These are phyloP conservation scores for Epichloe scottii DNA, from an alignment of 2,329 filamentous ascomycete genomes.

Conservation along the genomic window DNA sequence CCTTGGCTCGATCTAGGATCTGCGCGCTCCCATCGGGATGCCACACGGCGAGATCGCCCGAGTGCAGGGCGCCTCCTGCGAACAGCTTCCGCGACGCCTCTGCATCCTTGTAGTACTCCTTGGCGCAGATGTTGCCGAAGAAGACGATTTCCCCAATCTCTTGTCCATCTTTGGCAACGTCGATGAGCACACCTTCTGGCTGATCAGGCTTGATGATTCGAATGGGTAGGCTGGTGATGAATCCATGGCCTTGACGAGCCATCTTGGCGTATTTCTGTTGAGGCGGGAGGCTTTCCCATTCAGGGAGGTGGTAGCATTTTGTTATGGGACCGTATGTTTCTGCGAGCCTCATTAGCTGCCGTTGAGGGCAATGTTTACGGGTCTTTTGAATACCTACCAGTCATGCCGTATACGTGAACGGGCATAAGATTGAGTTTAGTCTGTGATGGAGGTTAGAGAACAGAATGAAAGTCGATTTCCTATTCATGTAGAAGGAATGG, in stretches of 20 bases:
- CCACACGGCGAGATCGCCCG: conserved; percentile 87
- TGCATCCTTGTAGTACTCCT: conserved; percentile 82
- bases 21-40: conserved; percentile 83
- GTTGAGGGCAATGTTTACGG: no score
- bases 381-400: conserved; percentile 19
- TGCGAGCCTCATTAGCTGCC: conserved; percentile 6
- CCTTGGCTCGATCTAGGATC: conserved; percentile 88
- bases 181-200: conserved; percentile 41
- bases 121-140: conserved; percentile 79
- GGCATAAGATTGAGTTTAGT: conserved; percentile 66
- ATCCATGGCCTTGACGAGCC: conserved; percentile 90
- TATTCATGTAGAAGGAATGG: no score
- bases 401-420: conserved; percentile 84
- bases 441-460: conserved; percentile 11
- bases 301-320: conserved; percentile 77
- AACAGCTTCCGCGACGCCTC: conserved; percentile 81
- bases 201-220: conserved; percentile 73
- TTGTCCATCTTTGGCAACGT: conserved; percentile 34
- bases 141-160: conserved; percentile 59
- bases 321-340: conserved; percentile 95
- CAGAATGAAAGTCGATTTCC: no score
- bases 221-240: conserved; percentile 67
- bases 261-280: conserved; percentile 78
- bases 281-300: conserved; percentile 62
- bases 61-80: conserved; percentile 74